phyloP scores from a whole-genome alignment of 306 rosid genomes.

The Mimosa pudica region DNA sequence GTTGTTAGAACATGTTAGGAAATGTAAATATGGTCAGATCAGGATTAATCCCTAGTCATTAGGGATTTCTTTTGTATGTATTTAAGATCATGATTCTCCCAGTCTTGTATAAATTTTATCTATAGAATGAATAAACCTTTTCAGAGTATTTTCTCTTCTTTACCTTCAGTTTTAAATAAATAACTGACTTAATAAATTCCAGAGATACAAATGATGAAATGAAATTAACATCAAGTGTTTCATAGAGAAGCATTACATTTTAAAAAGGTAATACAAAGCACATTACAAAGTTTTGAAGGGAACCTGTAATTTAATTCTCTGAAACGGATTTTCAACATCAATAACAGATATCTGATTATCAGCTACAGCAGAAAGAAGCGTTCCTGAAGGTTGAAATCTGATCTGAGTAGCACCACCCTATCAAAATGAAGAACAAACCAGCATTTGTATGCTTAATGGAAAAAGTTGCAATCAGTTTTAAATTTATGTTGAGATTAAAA shows the following conservation, averaged over 20 bases:
- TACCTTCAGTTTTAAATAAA: background rate
- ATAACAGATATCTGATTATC: constrained; percentile 57
- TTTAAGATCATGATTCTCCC: no score
- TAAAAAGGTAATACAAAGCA: background rate
- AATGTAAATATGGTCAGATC: no score
- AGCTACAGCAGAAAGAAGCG: constrained; percentile 68
- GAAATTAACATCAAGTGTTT: background rate
- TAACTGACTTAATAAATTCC: background rate
- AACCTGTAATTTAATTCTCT: constrained; percentile 64
- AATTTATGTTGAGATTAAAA: constrained; percentile 28
- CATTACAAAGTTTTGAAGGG: constrained; percentile 25
- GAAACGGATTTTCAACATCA: constrained; percentile 62
- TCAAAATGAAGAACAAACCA: constrained; percentile 27
- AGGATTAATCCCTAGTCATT: no score
- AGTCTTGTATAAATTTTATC: no score
- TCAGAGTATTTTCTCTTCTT: no score
- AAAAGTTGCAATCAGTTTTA: background rate
- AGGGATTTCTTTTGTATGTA: no score
- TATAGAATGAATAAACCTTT: no score
- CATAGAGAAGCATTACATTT: background rate
- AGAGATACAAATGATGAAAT: background rate
- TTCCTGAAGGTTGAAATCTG: constrained; percentile 88
- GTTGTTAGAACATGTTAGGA: no score
- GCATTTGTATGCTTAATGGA: background rate
- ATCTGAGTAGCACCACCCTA: constrained; percentile 78